phyloP scores from a whole-genome alignment of 768 basidiomycete species.

The Hebeloma cylindrosporum region DNA sequence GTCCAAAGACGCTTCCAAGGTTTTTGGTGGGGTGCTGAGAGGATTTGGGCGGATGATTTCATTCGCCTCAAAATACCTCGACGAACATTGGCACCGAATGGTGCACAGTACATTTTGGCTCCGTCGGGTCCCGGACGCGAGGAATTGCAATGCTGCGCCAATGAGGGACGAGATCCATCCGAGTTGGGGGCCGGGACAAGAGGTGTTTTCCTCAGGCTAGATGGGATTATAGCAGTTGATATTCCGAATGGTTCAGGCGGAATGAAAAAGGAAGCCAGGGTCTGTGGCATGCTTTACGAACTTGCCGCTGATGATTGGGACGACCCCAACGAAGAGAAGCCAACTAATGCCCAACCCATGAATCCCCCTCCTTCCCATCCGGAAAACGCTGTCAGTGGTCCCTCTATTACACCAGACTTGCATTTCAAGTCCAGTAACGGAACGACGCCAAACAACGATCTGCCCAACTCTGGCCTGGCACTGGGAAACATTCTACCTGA shows the following conservation, averaged over 20 bases:
- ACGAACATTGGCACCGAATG: conserved; percentile 63
- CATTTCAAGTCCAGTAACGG: too few relatives aligned
- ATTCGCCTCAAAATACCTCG: conserved; percentile 75
- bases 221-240: conserved; percentile 65
- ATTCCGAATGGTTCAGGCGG: conserved; percentile 40
- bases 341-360: conserved; percentile 6
- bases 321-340: conserved; percentile 28
- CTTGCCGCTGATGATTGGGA: conserved; percentile 76
- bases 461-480: conserved; percentile 7
- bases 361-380: not conserved
- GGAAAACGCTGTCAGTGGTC: not conserved
- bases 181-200: conserved; percentile 55
- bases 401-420: conserved; percentile 10
- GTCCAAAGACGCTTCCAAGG: conserved; percentile 70
- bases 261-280: conserved; percentile 58
- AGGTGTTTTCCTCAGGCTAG: conserved; percentile 72
- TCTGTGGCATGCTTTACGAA: conserved; percentile 76
- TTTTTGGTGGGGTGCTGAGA: conserved; percentile 87
- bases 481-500: conserved; percentile 39
- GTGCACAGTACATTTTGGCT: conserved; percentile 55
- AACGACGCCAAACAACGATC: not conserved
- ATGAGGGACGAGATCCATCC: conserved; percentile 24
- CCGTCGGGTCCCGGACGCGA: conserved; percentile 59
- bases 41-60: conserved; percentile 86
- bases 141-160: conserved; percentile 25